Evolutionary conservation across 129 eudicot species (phyloP), one percentile per base, ranked within the genome.

Genomic region (Pulicaria dysenterica): DNA sequence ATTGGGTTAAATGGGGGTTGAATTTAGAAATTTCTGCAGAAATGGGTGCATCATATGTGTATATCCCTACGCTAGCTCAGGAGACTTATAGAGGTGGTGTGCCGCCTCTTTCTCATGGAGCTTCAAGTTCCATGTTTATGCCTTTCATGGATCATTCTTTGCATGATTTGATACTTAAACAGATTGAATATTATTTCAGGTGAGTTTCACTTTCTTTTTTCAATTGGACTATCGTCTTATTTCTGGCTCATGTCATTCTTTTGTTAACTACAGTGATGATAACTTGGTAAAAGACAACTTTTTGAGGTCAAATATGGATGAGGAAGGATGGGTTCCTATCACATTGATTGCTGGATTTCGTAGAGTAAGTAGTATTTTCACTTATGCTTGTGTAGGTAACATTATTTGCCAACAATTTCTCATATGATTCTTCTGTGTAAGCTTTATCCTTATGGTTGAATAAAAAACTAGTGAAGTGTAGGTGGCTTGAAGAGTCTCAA

Each of bases 161-260:
- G 71, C 76, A 65, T 38, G 67, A 44, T 53, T 48, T 51, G 70
- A 73, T 90, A 57, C 86, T 87, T 47, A 74, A 69, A 7, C 96
- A 90, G 54, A 81, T 90, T 42, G 94, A 90, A 48, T 90, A 77
- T 67, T 90, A 90, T 79, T 90, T 90, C 82, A 87, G 96, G 94
- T 87, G 56, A 19, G 66, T 34, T 36, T 54, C 43, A 4, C 8
- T 17, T 59, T 34, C 1, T 5, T 6, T 6, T 38, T 0, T 70
- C 3, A 0, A 54, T 38, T 12, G n/a, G 43, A 6, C 19, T 19
- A 58, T 16, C 8, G n/a, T 16, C 40, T 60, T 12, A 34, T 17
- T 62, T 67, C 44, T 8, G 44, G 42, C 67, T 73, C 3, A 47
- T 47, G 14, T 8, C 9, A 44, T 81, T 74, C 4, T 16, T 69